phyloP scores from a whole-genome alignment of 306 rosid species.

The Dryas alaskensis region DNA sequence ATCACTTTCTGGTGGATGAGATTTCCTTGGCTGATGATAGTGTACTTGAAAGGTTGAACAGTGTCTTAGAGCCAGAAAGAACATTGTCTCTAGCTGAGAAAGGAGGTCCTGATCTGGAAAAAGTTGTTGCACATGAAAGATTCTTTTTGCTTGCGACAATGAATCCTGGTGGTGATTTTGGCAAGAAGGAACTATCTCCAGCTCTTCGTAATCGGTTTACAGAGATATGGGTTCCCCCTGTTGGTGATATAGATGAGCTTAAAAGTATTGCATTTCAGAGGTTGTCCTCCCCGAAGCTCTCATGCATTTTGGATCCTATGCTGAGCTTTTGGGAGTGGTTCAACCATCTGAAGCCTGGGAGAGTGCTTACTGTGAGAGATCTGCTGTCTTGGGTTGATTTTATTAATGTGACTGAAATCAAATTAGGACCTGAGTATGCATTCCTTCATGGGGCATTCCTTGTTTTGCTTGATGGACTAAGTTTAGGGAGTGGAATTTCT shows the following conservation, averaged over 20 bases:
- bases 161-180: conserved; percentile 99
- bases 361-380: conserved; percentile 87
- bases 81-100: conserved; percentile 88
- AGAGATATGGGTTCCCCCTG: conserved; percentile 97
- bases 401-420: conserved; percentile 48
- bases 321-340: conserved; percentile 89
- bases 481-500: conserved; percentile 78
- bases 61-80: conserved; percentile 93
- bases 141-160: conserved; percentile 90
- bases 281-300: conserved; percentile 44
- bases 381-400: conserved; percentile 87
- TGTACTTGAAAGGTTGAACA: conserved; percentile 93
- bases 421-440: conserved; percentile 66
- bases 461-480: conserved; percentile 88
- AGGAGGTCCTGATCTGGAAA: conserved; percentile 81
- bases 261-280: conserved; percentile 58
- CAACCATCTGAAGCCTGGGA: conserved; percentile 57
- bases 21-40: conserved; percentile 98
- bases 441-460: conserved; percentile 88
- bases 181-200: conserved; percentile 83
- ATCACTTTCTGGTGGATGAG: conserved; percentile 87
- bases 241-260: conserved; percentile 67
- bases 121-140: conserved; percentile 56
- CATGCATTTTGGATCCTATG: conserved; percentile 62
- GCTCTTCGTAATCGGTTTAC: conserved; percentile 96